phyloP scores from a whole-genome alignment of 2,329 filamentous ascomycete genomes.

The Aspergillus ochraceoroseus region DNA sequence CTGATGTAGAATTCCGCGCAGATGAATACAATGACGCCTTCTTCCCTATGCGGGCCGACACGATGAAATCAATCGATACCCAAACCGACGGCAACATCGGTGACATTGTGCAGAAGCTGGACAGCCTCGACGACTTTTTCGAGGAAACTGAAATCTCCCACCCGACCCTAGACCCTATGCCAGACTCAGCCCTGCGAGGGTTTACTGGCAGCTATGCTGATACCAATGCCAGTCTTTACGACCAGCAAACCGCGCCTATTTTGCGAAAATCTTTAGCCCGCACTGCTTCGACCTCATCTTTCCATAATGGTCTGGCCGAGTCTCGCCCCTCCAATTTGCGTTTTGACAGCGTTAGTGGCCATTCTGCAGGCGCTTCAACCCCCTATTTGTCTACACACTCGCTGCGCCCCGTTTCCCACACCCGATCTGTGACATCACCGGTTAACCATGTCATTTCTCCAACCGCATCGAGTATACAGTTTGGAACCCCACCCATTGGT shows the following conservation, averaged over 20 bases:
- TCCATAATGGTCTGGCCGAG: conserved; percentile 86
- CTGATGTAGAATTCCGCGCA: conserved; percentile 85
- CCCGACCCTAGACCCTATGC: conserved; percentile 46
- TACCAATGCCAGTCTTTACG: conserved; percentile 76
- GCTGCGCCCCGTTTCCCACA: conserved; percentile 65
- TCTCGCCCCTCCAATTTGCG: conserved; percentile 55
- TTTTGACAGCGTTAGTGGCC: conserved; percentile 46
- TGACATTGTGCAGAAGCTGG: conserved; percentile 74
- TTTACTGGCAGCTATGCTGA: conserved; percentile 64
- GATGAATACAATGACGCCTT: conserved; percentile 79
- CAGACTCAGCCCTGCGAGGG: conserved; percentile 36
- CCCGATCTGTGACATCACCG: conserved; percentile 80
- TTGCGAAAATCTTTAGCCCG: conserved; percentile 72
- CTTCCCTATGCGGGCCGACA: conserved; percentile 76
- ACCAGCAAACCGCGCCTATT: conserved; percentile 87
- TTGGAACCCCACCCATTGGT: conserved; percentile 46
- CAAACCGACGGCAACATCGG: conserved; percentile 61
- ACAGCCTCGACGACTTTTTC: conserved; percentile 77
- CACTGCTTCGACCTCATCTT: conserved; percentile 67
- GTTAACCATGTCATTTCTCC: conserved; percentile 48
- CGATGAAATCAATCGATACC: conserved; percentile 83
- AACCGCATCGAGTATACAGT: conserved; percentile 47
- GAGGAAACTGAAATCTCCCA: conserved; percentile 61
- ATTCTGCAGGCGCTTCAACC: conserved; percentile 45
- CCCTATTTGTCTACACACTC: conserved; percentile 32